These are phyloP conservation scores for Balansia obtecta DNA, from an alignment of 2,329 filamentous ascomycete species.

Conservation along the genomic window DNA sequence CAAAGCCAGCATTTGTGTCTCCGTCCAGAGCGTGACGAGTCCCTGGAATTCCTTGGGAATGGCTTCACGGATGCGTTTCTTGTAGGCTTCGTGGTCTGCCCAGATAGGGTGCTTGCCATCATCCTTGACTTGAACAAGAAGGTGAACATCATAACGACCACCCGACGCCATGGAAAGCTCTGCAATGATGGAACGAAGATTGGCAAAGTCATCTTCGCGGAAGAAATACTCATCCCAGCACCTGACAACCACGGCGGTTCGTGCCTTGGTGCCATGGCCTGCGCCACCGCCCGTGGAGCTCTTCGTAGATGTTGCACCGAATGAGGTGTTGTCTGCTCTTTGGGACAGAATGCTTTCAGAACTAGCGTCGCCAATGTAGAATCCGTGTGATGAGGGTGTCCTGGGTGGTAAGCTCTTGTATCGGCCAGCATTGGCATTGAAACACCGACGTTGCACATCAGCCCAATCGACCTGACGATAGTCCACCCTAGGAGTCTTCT, in stretches of 20 bases:
- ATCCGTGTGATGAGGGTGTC: constrained; percentile 32
- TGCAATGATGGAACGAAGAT: constrained; percentile 70
- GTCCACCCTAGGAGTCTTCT: constrained; percentile 57
- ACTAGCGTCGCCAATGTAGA: constrained; percentile 26
- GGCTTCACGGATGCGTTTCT: constrained; percentile 51
- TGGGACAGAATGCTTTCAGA: not conserved
- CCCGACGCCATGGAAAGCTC: constrained; percentile 72
- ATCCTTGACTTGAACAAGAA: constrained; percentile 73
- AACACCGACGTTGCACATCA: constrained; percentile 62
- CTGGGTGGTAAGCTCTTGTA: constrained; percentile 42
- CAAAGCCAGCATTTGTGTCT: constrained; percentile 80
- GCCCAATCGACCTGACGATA: constrained; percentile 70
- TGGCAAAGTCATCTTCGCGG: constrained; percentile 68
- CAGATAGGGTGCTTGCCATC: constrained; percentile 65
- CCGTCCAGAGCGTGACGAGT: constrained; percentile 85
- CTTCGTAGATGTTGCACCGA: not conserved
- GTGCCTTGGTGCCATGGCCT: constrained; percentile 15
- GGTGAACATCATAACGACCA: constrained; percentile 75
- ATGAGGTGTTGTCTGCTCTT: constrained; percentile 1
- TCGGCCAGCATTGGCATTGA: constrained; percentile 54
- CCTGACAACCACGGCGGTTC: constrained; percentile 67
- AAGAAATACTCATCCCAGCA: constrained; percentile 74
- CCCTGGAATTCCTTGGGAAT: constrained; percentile 78
- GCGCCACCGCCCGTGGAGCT: constrained; percentile 3
- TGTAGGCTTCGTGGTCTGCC: constrained; percentile 59